phyloP scores from a whole-genome alignment of 805 yeast genomes.

The Cyberlindnera mississippiensis region DNA sequence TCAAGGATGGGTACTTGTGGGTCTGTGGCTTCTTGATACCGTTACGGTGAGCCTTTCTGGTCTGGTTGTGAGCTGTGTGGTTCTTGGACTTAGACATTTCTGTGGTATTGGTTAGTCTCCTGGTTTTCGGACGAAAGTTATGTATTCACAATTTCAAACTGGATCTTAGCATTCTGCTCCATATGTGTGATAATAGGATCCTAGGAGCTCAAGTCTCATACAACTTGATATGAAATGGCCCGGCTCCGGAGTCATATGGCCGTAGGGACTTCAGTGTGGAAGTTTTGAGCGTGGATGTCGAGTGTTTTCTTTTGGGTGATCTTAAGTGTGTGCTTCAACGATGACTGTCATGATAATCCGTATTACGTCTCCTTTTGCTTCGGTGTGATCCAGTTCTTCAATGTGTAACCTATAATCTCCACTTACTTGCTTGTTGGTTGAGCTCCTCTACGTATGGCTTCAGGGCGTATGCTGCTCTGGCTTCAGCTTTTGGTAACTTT shows the following conservation, averaged over 20 bases:
- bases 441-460: conserved; percentile 1
- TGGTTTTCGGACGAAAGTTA: background rate
- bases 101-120: conserved; percentile 31
- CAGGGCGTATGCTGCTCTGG: conserved; percentile 1
- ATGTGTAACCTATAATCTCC: conserved; percentile 1
- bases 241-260: too few relatives aligned
- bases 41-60: conserved; percentile 99
- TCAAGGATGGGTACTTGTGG: conserved; percentile 96
- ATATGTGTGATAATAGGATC: too few relatives aligned
- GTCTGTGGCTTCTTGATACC: conserved; percentile 99
- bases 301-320: too few relatives aligned
- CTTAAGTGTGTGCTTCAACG: too few relatives aligned
- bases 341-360: too few relatives aligned
- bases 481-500: conserved; percentile 18
- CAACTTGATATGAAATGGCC: too few relatives aligned
- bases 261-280: too few relatives aligned
- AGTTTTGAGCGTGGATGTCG: too few relatives aligned
- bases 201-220: too few relatives aligned
- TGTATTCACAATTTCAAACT: conserved; percentile 7
- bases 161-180: background rate
- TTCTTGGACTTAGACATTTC: conserved; percentile 98
- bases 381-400: background rate
- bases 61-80: conserved; percentile 99
- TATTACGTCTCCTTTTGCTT: too few relatives aligned
- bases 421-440: conserved; percentile 20